A percentile compares a stretch with the other conserved stretches of the same genome.
phyloP scores from a whole-genome alignment of 1,284 basidiomycete species.

The Phellopilus nigrolimitatus region DNA sequence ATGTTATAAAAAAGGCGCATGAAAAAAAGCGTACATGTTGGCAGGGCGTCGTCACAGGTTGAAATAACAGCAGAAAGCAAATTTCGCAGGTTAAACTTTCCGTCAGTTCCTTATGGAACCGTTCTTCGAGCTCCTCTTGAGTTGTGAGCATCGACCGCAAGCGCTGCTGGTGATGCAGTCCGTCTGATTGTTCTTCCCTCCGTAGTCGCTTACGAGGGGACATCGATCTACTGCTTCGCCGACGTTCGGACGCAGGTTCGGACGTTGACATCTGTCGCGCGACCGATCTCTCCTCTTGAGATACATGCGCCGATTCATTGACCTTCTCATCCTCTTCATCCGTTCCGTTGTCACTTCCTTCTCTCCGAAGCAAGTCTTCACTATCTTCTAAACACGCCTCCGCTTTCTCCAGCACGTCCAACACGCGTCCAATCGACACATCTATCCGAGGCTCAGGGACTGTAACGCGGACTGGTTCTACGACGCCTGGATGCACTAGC shows the following conservation, averaged over 20 bases:
- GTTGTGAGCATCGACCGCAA: neutral
- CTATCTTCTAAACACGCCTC: constrained; percentile 48
- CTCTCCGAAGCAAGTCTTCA: constrained; percentile 56
- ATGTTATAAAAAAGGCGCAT: constrained; percentile 44
- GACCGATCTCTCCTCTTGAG: no score
- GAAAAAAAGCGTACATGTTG: constrained; percentile 67
- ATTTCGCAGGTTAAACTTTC: constrained; percentile 85
- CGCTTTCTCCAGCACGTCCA: constrained; percentile 39
- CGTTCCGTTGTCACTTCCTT: constrained; percentile 3
- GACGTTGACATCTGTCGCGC: neutral
- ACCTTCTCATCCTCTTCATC: constrained; percentile 12
- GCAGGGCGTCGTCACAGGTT: constrained; percentile 89
- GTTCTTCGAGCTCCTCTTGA: constrained; percentile 18
- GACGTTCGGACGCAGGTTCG: neutral
- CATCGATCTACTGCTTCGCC: neutral
- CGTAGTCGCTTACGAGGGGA: constrained; percentile 10
- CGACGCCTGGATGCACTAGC: constrained; percentile 19
- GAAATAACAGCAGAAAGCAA: constrained; percentile 79
- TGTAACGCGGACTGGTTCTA: constrained; percentile 10
- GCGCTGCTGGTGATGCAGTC: constrained; percentile 22
- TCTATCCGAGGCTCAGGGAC: constrained; percentile 39
- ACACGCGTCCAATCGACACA: constrained; percentile 59
- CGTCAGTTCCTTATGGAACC: constrained; percentile 68
- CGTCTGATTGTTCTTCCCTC: constrained; percentile 6
- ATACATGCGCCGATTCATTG: constrained; percentile 1